A percentile compares a stretch with the other conserved stretches of the same genome.
Evolutionary conservation across 768 basidiomycete genomes (phyloP).

Genomic region (Lentinula sp.): DNA sequence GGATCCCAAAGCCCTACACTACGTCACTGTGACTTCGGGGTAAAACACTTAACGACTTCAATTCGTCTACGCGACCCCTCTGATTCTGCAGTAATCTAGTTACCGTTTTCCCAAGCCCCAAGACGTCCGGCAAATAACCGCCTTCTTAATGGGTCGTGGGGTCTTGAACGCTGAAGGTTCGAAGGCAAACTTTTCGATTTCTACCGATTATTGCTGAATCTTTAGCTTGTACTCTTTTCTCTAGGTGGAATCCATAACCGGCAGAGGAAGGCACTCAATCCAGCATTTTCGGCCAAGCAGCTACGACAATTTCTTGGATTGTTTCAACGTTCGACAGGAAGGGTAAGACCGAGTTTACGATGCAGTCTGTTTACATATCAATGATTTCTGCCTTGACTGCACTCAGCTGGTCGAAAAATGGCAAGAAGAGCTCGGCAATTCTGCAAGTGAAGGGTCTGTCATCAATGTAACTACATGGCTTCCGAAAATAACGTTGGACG

Average conservation of each 20-base stretch:
- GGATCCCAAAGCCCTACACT: constrained; percentile 11
- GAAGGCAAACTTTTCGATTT: too few species aligned
- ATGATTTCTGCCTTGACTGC: not conserved
- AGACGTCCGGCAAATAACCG: constrained; percentile 11
- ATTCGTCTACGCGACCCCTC: too few species aligned
- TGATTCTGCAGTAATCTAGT: not conserved
- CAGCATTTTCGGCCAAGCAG: constrained; percentile 22
- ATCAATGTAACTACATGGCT: constrained; percentile 20
- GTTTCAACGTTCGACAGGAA: constrained; percentile 19
- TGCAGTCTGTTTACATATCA: not conserved
- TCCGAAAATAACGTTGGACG: constrained; percentile 25
- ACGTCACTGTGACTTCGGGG: constrained; percentile 15
- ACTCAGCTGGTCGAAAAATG: constrained; percentile 17
- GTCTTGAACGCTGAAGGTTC: constrained; percentile 21
- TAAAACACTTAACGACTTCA: not conserved
- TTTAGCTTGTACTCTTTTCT: not conserved
- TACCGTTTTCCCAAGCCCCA: constrained; percentile 20
- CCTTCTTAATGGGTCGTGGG: constrained; percentile 16
- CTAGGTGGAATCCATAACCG: constrained; percentile 17
- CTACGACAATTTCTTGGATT: constrained; percentile 18
- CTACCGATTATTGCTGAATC: not conserved
- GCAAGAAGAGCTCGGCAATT: not conserved
- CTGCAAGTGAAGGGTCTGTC: constrained; percentile 2
- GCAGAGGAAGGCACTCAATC: constrained; percentile 26
- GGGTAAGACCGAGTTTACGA: not conserved